These are phyloP conservation scores for Schizopora paradoxa DNA, from an alignment of 1,284 basidiomycete species.

Conservation along the genomic window DNA sequence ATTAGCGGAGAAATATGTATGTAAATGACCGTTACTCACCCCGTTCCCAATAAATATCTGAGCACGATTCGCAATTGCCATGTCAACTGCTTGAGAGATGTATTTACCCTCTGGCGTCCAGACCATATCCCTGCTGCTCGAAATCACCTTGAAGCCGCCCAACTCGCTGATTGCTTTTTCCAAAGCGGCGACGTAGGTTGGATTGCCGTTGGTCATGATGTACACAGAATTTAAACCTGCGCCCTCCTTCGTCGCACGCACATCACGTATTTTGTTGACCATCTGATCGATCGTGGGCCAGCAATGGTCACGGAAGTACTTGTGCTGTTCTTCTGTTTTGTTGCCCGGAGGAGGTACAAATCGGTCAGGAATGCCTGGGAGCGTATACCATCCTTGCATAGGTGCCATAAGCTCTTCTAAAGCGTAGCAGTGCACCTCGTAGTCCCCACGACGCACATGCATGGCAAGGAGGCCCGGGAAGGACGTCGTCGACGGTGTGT, in stretches of 20 bases:
- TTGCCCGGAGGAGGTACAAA: constrained; percentile 28
- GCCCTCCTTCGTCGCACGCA: constrained; percentile 22
- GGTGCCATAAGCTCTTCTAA: constrained; percentile 38
- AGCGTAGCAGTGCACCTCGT: constrained; percentile 42
- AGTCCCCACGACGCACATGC: constrained; percentile 60
- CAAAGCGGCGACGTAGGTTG: constrained; percentile 28
- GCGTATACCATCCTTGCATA: constrained; percentile 39
- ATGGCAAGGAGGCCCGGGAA: constrained; percentile 45
- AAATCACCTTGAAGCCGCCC: constrained; percentile 19
- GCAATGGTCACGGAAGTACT: constrained; percentile 35
- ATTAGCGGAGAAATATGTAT: background rate
- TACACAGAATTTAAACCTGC: constrained; percentile 28
- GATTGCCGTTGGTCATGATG: constrained; percentile 34
- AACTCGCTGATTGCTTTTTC: constrained; percentile 18
- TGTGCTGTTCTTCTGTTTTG: constrained; percentile 22
- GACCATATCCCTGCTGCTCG: constrained; percentile 19
- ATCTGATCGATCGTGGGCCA: constrained; percentile 39
- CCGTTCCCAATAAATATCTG: constrained; percentile 42
- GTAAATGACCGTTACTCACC: constrained; percentile 26
- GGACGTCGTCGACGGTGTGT: constrained; percentile 19
- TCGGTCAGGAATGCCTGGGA: constrained; percentile 34
- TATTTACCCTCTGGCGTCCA: constrained; percentile 27
- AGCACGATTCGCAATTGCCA: constrained; percentile 35
- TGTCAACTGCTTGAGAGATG: constrained; percentile 35
- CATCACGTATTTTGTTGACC: constrained; percentile 31